Conservation (phyloP, 2,329 filamentous ascomycete genomes). For the Sclerotinia nivalis region DNA sequence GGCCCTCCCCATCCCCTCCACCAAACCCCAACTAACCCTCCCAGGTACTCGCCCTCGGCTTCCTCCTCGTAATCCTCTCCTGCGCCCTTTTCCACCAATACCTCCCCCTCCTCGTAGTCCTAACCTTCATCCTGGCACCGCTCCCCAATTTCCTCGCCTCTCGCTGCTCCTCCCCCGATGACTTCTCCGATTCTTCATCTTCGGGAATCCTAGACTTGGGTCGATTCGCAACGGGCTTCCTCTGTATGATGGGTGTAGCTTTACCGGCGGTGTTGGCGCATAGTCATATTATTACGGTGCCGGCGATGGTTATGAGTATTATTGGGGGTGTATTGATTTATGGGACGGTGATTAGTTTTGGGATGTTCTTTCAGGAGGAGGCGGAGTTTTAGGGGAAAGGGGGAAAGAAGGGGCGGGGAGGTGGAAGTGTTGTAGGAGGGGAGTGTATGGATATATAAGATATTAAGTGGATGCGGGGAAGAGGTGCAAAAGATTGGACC, state of each 20-base stretch:
- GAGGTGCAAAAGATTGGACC: background rate
- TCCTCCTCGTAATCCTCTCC: conserved; percentile 97
- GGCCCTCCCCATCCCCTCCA: conserved; percentile 35
- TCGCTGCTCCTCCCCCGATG: conserved; percentile 86
- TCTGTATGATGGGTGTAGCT: conserved; percentile 96
- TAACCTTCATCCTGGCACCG: conserved; percentile 90
- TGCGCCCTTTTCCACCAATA: conserved; percentile 94
- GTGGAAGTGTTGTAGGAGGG: background rate
- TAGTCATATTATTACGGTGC: conserved; percentile 74
- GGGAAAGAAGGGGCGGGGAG: background rate
- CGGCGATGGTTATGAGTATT: conserved; percentile 95
- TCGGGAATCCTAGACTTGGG: conserved; percentile 90
- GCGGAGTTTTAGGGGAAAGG: conserved; percentile 15
- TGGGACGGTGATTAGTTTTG: conserved; percentile 96
- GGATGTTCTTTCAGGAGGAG: conserved; percentile 97
- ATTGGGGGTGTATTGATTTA: conserved; percentile 92
- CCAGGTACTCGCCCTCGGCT: conserved; percentile 90
- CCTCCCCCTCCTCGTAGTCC: conserved; percentile 92
- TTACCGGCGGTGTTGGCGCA: conserved; percentile 87
- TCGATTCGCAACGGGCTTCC: conserved; percentile 89
- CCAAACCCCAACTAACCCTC: conserved; percentile 22
- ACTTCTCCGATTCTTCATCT: conserved; percentile 76
- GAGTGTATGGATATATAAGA: conserved; percentile 9
- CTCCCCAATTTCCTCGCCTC: conserved; percentile 95
- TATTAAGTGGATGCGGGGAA: background rate